Base-by-base conservation (phyloP, 208 protist genomes). In the Trypanosoma melophagium region DNA sequence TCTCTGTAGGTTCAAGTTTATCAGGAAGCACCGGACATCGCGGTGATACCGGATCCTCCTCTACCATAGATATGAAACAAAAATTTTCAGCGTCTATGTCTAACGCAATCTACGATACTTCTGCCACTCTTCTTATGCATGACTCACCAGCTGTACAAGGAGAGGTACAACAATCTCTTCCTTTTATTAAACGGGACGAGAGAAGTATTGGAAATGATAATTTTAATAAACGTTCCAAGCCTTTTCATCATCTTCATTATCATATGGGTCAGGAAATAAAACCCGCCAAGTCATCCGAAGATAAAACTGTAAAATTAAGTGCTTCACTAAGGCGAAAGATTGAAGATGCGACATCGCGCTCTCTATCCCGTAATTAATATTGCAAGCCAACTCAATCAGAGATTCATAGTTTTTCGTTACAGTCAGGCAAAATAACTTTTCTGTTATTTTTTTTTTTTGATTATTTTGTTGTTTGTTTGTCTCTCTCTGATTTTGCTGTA, bases 291-390 rank as follows among this genome's bases (percentile, higher is more conserved):
- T 31, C 45, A 28, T 12, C 19, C 13, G 16, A 45, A 19, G 17
- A 10, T 35, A 51, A 53, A n/a, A 42, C 41, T 8, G 54, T 61
- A 42, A 69, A 71, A 25, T 71, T 71, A 16, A 64, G 28, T 38
- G 38, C 47, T 38, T 71, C 66, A 4, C 49, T 64, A 45, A 55
- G 40, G 5, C 21, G 49, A 1, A 71, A 71, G 44, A 71, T 71
- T 58, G 28, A 63, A 17, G 41, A 58, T 0, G 7, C 47, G 10
- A 42, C 44, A 42, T 57, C 47, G 10, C 21, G 45, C 49, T 41
- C 47, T 9, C 14, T 21, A 3, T 65, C 49, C 16, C 47, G 49
- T 47, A 28, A 63, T 13, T 63, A 52, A 10, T 13, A 21, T 22
- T 45, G n/a, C 7, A 7, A 61, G 8, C 19, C 10, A 42, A 35